Percentiles rank a stretch among this genome's conserved stretches.
Conservation (phyloP, 179 eudicot species). For the Drosera spatulata region DNA sequence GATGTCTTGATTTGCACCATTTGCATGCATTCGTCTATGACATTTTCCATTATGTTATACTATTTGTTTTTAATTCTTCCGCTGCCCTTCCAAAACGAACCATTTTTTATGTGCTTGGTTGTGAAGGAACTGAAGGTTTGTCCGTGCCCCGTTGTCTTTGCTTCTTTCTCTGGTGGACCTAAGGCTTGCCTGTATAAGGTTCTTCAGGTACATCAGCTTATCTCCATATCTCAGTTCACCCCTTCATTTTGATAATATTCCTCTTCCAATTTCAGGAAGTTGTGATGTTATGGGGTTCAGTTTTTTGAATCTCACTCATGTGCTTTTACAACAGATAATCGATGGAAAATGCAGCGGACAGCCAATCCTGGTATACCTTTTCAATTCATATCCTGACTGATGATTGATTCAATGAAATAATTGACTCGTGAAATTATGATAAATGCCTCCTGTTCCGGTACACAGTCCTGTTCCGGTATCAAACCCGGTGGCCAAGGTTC, state of each 20-base stretch:
- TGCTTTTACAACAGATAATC: conserved; percentile 46
- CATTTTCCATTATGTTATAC: background rate
- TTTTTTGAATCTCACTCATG: background rate
- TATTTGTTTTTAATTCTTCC: background rate
- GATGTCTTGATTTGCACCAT: too few relatives aligned
- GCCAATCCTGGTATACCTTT: conserved; percentile 36
- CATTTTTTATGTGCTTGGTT: background rate
- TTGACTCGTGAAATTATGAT: background rate
- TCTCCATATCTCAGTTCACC: background rate
- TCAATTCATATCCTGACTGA: too few relatives aligned
- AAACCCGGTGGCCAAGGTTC: too few relatives aligned
- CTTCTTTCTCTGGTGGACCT: conserved; percentile 96
- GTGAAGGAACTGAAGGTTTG: conserved; percentile 68
- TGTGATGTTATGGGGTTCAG: too few relatives aligned
- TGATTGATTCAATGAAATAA: too few relatives aligned
- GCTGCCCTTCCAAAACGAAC: background rate
- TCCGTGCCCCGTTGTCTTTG: conserved; percentile 86
- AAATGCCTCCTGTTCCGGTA: background rate
- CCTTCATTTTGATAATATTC: background rate
- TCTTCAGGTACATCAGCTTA: conserved; percentile 53
- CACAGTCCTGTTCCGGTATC: background rate
- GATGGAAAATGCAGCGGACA: conserved; percentile 42
- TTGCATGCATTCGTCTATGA: too few relatives aligned
- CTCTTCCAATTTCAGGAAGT: too few relatives aligned
- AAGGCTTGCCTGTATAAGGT: conserved; percentile 96